Evolutionary conservation across 1,284 basidiomycete species (phyloP).

Genomic region (Naganishia albida): DNA sequence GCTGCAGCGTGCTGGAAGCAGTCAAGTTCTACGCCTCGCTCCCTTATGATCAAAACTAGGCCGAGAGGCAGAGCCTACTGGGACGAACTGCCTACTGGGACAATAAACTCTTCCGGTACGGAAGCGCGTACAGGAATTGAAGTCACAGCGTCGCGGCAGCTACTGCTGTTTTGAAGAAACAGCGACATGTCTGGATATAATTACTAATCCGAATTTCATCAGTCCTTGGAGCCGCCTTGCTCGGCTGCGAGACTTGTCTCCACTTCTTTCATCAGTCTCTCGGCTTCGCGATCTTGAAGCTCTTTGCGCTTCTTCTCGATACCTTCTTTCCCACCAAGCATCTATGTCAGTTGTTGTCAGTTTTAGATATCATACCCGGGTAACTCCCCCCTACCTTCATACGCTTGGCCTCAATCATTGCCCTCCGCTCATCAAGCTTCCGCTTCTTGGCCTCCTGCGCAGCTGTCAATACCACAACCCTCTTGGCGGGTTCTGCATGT

Average conservation of each 20-base stretch:
- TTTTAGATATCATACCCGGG: neutral
- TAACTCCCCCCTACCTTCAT: constrained; percentile 62
- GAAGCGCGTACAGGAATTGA: too few relatives aligned
- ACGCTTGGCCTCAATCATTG: constrained; percentile 75
- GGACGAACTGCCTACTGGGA: too few relatives aligned
- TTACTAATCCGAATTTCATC: too few relatives aligned
- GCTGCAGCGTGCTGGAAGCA: too few relatives aligned
- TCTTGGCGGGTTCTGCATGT: constrained; percentile 22
- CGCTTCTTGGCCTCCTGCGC: constrained; percentile 74
- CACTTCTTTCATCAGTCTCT: constrained; percentile 30
- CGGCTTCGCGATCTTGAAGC: constrained; percentile 41
- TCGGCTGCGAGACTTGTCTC: constrained; percentile 5
- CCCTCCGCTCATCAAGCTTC: constrained; percentile 75
- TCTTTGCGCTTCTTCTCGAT: constrained; percentile 40
- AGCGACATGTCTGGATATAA: too few relatives aligned
- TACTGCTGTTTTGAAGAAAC: too few relatives aligned
- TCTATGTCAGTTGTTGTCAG: constrained; percentile 11
- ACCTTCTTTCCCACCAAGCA: constrained; percentile 44
- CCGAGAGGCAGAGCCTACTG: too few relatives aligned
- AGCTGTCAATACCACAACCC: constrained; percentile 33
- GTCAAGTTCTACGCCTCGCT: neutral
- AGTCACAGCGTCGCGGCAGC: too few relatives aligned
- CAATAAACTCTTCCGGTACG: too few relatives aligned
- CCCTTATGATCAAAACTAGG: neutral
- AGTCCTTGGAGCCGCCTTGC: too few relatives aligned